Evolutionary conservation across 2,329 filamentous ascomycete species (phyloP).

Genomic region (Botrytis pseudocinerea): DNA sequence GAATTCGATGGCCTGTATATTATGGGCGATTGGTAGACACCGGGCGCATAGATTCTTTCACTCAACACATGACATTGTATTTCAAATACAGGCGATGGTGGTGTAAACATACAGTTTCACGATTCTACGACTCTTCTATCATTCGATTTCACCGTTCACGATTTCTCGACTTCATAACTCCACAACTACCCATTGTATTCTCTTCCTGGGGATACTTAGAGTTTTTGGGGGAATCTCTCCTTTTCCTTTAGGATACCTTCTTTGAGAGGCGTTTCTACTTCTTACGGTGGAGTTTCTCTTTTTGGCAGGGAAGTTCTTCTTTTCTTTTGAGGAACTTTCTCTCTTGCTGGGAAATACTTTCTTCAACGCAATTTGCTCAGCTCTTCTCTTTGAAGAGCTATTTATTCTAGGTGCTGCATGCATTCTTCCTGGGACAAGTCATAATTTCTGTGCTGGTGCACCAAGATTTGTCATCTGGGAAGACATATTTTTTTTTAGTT

Average conservation of each 20-base stretch:
- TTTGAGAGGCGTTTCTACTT: slow-evolving; percentile 1
- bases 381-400: neutral
- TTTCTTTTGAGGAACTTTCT: neutral
- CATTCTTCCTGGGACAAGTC: neutral
- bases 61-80: neutral
- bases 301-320: neutral
- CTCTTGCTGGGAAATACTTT: neutral
- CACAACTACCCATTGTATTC: neutral
- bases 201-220: neutral
- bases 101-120: neutral
- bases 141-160: neutral
- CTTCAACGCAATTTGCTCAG: neutral
- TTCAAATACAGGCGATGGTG: neutral
- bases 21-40: neutral
- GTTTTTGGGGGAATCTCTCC: neutral
- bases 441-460: neutral
- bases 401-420: neutral
- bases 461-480: neutral
- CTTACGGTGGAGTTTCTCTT: neutral
- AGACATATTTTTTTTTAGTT: neutral
- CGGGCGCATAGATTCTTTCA: neutral
- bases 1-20: neutral
- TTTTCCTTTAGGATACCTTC: neutral
- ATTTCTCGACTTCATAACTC: neutral
- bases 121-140: neutral